These are phyloP conservation scores for Phaseolus lunatus DNA, from an alignment of 306 rosid genomes.

Conservation along the genomic window DNA sequence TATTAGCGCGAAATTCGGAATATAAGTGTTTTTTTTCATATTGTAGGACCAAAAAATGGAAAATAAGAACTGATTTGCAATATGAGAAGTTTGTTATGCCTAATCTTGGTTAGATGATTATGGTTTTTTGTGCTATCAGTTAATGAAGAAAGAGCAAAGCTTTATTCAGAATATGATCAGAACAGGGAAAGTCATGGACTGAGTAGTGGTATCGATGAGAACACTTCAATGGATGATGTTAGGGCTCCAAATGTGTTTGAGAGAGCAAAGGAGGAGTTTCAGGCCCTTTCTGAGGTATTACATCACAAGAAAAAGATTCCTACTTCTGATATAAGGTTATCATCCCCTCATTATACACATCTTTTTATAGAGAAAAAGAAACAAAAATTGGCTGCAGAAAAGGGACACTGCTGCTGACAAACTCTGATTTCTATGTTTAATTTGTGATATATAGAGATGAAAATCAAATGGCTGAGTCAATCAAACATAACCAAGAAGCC, in stretches of 20 bases:
- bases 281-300: conserved; percentile 62
- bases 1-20: neutral
- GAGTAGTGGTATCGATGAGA: conserved; percentile 48
- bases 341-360: neutral
- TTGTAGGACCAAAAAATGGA: neutral
- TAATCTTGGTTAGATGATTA: conserved; percentile 15
- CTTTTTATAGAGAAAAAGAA: neutral
- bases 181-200: conserved; percentile 58
- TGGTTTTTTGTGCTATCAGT: conserved; percentile 39
- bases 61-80: neutral
- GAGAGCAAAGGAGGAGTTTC: conserved; percentile 71
- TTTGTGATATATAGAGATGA: conserved; percentile 44
- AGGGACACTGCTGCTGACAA: conserved; percentile 20
- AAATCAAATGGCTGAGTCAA: conserved; percentile 38
- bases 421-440: conserved; percentile 7
- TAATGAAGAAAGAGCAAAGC: conserved; percentile 58
- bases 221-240: conserved; percentile 57
- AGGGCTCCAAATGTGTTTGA: conserved; percentile 75
- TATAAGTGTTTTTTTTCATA: neutral
- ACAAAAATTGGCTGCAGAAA: neutral
- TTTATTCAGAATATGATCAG: conserved; percentile 34
- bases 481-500: conserved; percentile 43
- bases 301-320: conserved; percentile 57
- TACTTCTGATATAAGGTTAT: conserved; percentile 48
- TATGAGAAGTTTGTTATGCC: conserved; percentile 12